These are phyloP conservation scores for Amphirosellinia nigrospora DNA, from an alignment of 495 filamentous ascomycete species.

Conservation along the genomic window DNA sequence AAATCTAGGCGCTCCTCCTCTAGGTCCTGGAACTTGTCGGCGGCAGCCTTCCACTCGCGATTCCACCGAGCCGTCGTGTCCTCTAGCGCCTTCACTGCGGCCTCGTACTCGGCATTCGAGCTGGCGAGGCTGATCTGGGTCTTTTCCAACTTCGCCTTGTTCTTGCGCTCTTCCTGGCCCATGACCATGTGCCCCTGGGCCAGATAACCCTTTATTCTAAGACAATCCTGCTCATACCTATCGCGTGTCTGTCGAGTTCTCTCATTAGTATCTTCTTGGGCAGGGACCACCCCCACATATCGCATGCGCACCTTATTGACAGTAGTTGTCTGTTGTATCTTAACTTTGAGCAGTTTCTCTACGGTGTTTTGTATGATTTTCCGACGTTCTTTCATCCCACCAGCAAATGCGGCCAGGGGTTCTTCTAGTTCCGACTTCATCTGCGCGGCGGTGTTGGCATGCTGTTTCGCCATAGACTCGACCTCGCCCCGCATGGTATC, in stretches of 20 bases:
- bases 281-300: neutral
- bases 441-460: conserved; percentile 85
- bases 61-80: conserved; percentile 98
- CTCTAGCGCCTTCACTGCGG: conserved; percentile 88
- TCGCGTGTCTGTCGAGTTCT: conserved; percentile 71
- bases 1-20: conserved; percentile 98
- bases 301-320: conserved; percentile 79
- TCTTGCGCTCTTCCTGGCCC: conserved; percentile 98
- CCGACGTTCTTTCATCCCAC: conserved; percentile 90
- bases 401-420: conserved; percentile 86
- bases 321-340: conserved; percentile 84
- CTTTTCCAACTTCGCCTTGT: conserved; percentile 98
- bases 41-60: conserved; percentile 94
- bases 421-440: conserved; percentile 99
- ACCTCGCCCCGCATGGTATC: conserved; percentile 88
- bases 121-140: conserved; percentile 92
- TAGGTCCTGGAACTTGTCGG: conserved; percentile 99
- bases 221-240: conserved; percentile 93
- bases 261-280: conserved; percentile 34
- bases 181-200: conserved; percentile 99
- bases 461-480: conserved; percentile 93
- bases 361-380: conserved; percentile 94
- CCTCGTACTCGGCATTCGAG: conserved; percentile 92
- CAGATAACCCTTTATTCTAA: conserved; percentile 97
- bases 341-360: conserved; percentile 91